phyloP scores from a whole-genome alignment of 768 basidiomycete genomes.

The Naganishia friedmannii region DNA sequence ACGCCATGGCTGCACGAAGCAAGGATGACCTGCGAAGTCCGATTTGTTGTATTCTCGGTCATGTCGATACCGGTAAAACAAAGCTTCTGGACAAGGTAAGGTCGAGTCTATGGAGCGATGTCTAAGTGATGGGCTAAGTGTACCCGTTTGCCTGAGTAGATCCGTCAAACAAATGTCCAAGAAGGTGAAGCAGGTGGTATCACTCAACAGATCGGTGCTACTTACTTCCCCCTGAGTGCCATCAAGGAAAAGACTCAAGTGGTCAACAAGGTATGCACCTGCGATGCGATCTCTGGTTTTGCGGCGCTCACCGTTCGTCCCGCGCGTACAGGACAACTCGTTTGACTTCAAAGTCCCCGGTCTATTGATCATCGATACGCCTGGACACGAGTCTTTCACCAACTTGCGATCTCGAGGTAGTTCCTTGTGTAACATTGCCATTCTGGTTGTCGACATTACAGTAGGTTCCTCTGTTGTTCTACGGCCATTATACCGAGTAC shows the following conservation, averaged over 20 bases:
- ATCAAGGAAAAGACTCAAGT: slow-evolving; percentile 89
- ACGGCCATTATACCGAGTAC: neutral
- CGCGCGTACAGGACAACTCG: slow-evolving; percentile 62
- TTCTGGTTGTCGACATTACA: slow-evolving; percentile 98
- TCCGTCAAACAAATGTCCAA: slow-evolving; percentile 98
- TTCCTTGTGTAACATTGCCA: slow-evolving; percentile 96
- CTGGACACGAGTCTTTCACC: slow-evolving; percentile 98
- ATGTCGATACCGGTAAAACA: slow-evolving; percentile 99
- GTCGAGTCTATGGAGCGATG: neutral
- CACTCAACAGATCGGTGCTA: slow-evolving; percentile 99
- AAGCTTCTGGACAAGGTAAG: slow-evolving; percentile 91
- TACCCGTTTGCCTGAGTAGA: slow-evolving; percentile 56
- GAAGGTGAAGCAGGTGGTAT: slow-evolving; percentile 99
- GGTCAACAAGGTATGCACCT: slow-evolving; percentile 68
- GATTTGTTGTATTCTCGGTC: slow-evolving; percentile 97
- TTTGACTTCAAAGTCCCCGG: slow-evolving; percentile 97
- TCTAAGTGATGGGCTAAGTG: slow-evolving; percentile 2
- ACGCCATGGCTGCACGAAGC: slow-evolving; percentile 76
- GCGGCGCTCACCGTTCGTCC: neutral
- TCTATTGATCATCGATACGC: slow-evolving; percentile 92
- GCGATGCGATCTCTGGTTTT: neutral
- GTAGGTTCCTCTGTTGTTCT: slow-evolving; percentile 54
- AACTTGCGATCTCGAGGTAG: slow-evolving; percentile 93
- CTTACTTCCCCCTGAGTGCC: slow-evolving; percentile 95
- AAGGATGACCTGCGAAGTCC: slow-evolving; percentile 91